A percentile compares a stretch with the other conserved stretches of the same genome.
phyloP scores from a whole-genome alignment of 495 filamentous ascomycete species.

The Delitschia confertaspora region DNA sequence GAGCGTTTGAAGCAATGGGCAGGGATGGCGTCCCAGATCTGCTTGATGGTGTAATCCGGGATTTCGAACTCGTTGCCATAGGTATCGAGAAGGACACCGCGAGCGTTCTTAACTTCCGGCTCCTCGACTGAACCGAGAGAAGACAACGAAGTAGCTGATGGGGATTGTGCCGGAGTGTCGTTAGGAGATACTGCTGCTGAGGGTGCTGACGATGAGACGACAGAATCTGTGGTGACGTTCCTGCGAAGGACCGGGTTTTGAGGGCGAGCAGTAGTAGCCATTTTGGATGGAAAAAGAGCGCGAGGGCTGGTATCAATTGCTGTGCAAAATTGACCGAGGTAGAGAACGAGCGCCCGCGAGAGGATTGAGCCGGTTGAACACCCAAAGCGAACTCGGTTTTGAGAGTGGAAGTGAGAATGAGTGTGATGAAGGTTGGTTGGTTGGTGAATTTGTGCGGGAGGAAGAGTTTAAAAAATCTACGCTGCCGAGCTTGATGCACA shows the following conservation, averaged over 20 bases:
- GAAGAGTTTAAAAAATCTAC: too few relatives aligned
- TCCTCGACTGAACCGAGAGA: conserved; percentile 64
- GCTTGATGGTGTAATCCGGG: conserved; percentile 70
- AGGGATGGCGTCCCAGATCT: conserved; percentile 74
- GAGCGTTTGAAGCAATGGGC: conserved; percentile 74
- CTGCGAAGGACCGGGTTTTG: conserved; percentile 45
- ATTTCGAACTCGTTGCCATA: conserved; percentile 68
- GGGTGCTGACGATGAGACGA: conserved; percentile 50
- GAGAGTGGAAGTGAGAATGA: neutral
- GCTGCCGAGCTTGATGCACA: too few relatives aligned
- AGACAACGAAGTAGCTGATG: conserved; percentile 84
- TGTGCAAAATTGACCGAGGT: too few relatives aligned
- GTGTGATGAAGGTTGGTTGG: neutral
- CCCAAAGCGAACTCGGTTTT: neutral
- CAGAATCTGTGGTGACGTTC: conserved; percentile 43
- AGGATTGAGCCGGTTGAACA: neutral
- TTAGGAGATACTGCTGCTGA: conserved; percentile 59
- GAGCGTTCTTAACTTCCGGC: conserved; percentile 35
- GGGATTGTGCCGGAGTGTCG: conserved; percentile 45
- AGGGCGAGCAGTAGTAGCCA: conserved; percentile 53
- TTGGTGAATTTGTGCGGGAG: too few relatives aligned
- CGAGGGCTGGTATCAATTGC: conserved; percentile 7
- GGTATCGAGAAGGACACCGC: conserved; percentile 46
- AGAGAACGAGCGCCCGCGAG: too few relatives aligned
- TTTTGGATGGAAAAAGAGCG: conserved; percentile 24